phyloP scores from a whole-genome alignment of 1,284 basidiomycete species.

The Ustilago sp. region DNA sequence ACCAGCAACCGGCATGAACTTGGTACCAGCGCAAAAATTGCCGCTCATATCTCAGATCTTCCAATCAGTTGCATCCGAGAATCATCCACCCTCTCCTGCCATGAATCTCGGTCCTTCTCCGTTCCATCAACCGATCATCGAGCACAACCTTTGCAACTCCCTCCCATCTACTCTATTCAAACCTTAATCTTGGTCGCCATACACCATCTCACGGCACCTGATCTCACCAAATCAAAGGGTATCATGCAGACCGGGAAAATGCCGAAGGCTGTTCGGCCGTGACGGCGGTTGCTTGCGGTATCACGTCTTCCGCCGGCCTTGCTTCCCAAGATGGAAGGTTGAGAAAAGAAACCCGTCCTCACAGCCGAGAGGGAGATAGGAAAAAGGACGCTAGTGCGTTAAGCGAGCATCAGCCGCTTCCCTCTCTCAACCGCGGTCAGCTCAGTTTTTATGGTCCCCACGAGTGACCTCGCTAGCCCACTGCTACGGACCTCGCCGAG shows the following conservation, averaged over 20 bases:
- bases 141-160: background rate
- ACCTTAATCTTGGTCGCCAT: background rate
- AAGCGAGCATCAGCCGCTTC: conserved; percentile 6
- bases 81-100: background rate
- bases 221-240: background rate
- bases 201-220: background rate
- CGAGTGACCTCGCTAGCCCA: background rate
- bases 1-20: background rate
- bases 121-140: background rate
- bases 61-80: conserved; percentile 5
- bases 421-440: background rate
- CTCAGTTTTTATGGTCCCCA: background rate
- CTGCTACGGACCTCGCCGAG: background rate
- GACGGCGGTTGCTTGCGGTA: conserved; percentile 2
- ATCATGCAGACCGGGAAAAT: background rate
- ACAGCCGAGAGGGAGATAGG: conserved; percentile 1
- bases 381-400: conserved; percentile 7
- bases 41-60: conserved; percentile 5
- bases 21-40: background rate
- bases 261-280: background rate
- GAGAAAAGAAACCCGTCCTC: background rate
- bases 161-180: background rate
- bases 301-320: conserved; percentile 9
- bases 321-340: conserved; percentile 9
- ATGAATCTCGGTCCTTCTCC: background rate